Base-by-base conservation (phyloP, 768 basidiomycete species). In the Cubamyces lactineus region DNA sequence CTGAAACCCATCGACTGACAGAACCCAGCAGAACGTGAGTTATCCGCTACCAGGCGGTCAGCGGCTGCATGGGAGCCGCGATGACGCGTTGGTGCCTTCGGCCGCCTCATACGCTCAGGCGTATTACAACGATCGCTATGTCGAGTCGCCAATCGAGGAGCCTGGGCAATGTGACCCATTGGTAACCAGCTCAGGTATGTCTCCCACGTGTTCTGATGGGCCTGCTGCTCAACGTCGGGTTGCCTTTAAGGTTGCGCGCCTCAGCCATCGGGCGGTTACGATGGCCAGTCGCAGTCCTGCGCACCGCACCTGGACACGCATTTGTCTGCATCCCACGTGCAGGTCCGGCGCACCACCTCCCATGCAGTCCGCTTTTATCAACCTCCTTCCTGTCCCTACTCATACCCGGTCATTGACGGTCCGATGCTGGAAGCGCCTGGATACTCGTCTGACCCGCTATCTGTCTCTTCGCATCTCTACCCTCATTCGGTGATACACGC, bases 401-500 rank as follows among this genome's bases (percentile, higher is more conserved):
- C 57, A 23, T 66, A 63, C 58, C 61, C 62, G 19, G 57, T 24
- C 47, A 7, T 63, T 40, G 61, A 61, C 38, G 39, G 50, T 21
- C 41, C 57, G 17, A 23, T 34, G 5, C 34, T 54, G 11, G 56
- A 59, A 21, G 53, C 17, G n/a, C 26, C 58, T n/a, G 58, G 49
- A 3, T 60, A 60, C 38, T 38, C 40, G 39, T 45, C 63, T 45
- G 47, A 42, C 46, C 34, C 54, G 15, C 45, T 55, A 24, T 26
- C 53, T 12, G 23, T 53, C 3, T 43, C 56, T 12, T 47, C 41
- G 38, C 30, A 30, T 39, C 42, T 43, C 21, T 38, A 53, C 47
- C 51, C 45, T 8, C 39, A 49, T 39, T 48, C 56, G 17, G 38
- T 49, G 34, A 67, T 67, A 34, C 63, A 63, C 42, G 63, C 66